These are phyloP conservation scores for Cystobasidium pallidum DNA, from an alignment of 1,284 basidiomycete species.

Conservation along the genomic window DNA sequence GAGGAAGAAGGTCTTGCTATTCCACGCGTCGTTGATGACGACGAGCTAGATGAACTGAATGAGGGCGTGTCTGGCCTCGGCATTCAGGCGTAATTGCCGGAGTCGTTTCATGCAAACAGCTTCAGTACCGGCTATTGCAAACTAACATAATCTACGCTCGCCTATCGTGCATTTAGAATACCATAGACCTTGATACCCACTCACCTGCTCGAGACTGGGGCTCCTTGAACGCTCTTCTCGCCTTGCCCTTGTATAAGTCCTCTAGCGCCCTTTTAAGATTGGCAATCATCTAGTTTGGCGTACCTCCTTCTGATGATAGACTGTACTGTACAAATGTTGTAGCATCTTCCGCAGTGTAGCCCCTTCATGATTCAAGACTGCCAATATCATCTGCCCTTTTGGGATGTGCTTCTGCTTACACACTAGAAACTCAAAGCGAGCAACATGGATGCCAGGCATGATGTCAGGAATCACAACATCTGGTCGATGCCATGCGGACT, in stretches of 20 bases:
- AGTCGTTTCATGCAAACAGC: neutral
- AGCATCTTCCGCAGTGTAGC: neutral
- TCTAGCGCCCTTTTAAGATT: too few relatives aligned
- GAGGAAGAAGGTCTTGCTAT: conserved; percentile 44
- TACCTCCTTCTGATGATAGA: neutral
- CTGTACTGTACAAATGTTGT: neutral
- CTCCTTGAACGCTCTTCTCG: too few relatives aligned
- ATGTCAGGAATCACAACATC: too few relatives aligned
- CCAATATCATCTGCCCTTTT: too few relatives aligned
- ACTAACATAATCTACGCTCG: too few relatives aligned
- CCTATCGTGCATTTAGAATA: conserved; percentile 3
- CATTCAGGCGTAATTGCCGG: conserved; percentile 9
- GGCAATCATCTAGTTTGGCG: conserved; percentile 5
- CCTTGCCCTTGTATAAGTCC: too few relatives aligned
- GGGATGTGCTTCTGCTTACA: too few relatives aligned
- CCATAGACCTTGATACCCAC: neutral
- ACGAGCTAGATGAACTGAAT: conserved; percentile 40
- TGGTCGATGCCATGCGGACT: neutral
- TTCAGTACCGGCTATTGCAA: too few relatives aligned
- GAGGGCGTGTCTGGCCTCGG: conserved; percentile 39
- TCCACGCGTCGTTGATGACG: conserved; percentile 38
- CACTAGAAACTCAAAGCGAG: too few relatives aligned
- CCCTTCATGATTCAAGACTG: too few relatives aligned
- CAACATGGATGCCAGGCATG: too few relatives aligned
- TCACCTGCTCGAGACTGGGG: too few relatives aligned